These are phyloP conservation scores for Pichia sp. DNA, from an alignment of 1,139 yeast genomes.

Conservation along the genomic window DNA sequence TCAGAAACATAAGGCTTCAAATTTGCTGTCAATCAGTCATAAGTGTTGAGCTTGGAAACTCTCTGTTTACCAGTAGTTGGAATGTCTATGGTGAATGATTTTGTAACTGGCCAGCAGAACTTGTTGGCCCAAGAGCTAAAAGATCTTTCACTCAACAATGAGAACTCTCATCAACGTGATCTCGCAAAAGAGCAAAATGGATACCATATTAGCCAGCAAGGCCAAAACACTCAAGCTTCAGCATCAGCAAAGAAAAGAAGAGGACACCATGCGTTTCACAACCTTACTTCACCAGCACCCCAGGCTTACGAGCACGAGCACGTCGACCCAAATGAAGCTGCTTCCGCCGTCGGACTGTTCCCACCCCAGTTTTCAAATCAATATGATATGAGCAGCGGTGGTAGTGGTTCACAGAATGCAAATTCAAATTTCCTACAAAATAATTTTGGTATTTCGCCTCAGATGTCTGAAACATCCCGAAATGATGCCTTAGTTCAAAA, in stretches of 20 bases:
- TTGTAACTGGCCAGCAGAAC: slow-evolving; percentile 14
- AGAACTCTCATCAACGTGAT: not conserved
- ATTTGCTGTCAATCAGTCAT: too few species aligned
- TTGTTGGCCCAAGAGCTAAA: slow-evolving; percentile 16
- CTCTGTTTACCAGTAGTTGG: too few species aligned
- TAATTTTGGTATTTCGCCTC: not conserved
- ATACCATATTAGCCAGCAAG: not conserved
- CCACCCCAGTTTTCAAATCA: not conserved
- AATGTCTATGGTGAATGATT: slow-evolving; percentile 12
- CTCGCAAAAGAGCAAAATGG: not conserved
- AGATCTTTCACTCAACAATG: slow-evolving; percentile 11
- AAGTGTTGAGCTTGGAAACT: too few species aligned
- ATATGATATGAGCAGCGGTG: not conserved
- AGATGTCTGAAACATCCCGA: not conserved
- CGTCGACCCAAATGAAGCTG: slow-evolving; percentile 32
- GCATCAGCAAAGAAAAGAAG: slow-evolving; percentile 14
- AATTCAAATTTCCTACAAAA: not conserved
- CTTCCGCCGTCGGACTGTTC: slow-evolving; percentile 27
- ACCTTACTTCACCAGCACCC: slow-evolving; percentile 19
- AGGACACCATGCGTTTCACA: slow-evolving; percentile 28
- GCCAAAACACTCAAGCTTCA: not conserved
- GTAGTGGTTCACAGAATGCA: not conserved
- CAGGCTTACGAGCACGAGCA: slow-evolving; percentile 14
- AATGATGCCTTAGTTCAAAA: not conserved
- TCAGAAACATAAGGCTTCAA: not conserved